Evolutionary conservation across 2,329 filamentous ascomycete genomes (phyloP), one percentile per base, ranked within the genome.

Genomic region (Cucurbitaria berberidis): DNA sequence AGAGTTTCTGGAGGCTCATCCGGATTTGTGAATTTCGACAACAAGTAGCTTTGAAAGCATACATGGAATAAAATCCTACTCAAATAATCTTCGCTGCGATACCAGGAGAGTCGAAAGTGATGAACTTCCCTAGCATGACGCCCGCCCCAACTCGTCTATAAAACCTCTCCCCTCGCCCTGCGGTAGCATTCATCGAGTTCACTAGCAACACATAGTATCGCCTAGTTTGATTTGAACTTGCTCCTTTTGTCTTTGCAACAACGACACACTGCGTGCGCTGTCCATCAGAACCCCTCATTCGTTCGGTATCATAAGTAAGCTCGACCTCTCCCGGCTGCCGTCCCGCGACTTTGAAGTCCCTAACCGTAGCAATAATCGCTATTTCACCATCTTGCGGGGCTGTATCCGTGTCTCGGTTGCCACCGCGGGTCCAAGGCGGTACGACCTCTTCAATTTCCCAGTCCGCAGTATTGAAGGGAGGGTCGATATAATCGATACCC

Each of bases 131-230:
- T 22, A 51, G 43, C 55, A 63, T 59, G 22, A 34, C 55, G 6
- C 62, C 62, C n/a, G 53, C 57, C 9, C 60, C 59, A 10, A 61
- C 42, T n/a, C 62, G 49, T 42, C 42, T 40, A 19, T 59, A 63
- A n/a, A 43, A 32, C 34, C 21, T 51, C 30, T 47, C 39, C 4
- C 44, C 38, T 40, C 36, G 43, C 6, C 29, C 36, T 8, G 27
- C 18, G 7, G 3, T 19, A n/a, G 11, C 34, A 7, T 44, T 6
- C 13, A 22, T 55, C 4, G 51, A 45, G 10, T 41, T 36, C 3
- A 63, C 52, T 36, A 64, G 19, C 8, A 64, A 46, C 5, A 64
- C 57, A 30, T 53, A 62, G 36, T 57, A 48, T 13, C 42, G 42
- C 19, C 30, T 45, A 2, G 55, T 46, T 15, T 22, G 3, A 30